These are phyloP conservation scores for Boletus rubescentipes DNA, from an alignment of 768 basidiomycete species.

Conservation along the genomic window DNA sequence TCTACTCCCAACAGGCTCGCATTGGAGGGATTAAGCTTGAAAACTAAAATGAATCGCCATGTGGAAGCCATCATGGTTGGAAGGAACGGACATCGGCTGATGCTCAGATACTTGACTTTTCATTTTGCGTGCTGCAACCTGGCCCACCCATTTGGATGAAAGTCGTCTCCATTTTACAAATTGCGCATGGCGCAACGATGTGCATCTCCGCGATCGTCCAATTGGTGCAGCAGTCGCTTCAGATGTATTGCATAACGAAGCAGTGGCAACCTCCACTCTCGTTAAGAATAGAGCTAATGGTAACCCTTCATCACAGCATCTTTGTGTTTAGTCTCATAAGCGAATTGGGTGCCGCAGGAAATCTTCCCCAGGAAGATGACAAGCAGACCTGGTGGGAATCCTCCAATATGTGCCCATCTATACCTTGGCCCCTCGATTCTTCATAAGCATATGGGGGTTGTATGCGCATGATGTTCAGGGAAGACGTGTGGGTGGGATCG, in stretches of 20 bases:
- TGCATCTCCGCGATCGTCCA: background rate
- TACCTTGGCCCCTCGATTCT: background rate
- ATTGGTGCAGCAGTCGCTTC: background rate
- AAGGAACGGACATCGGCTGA: too few species aligned
- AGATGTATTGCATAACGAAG: background rate
- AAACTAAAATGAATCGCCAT: too few species aligned
- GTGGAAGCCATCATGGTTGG: too few species aligned
- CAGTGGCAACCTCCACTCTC: background rate
- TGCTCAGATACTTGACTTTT: background rate
- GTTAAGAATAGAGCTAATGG: background rate
- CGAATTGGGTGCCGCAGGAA: background rate
- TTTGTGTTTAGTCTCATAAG: background rate
- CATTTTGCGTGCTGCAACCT: background rate
- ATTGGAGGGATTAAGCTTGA: too few species aligned
- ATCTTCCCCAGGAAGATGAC: background rate
- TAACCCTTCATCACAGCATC: background rate
- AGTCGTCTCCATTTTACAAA: background rate
- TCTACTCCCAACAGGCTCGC: too few species aligned
- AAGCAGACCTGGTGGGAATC: background rate
- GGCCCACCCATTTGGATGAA: background rate
- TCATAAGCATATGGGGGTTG: slow-evolving; percentile 1
- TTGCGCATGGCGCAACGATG: background rate
- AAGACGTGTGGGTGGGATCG: background rate
- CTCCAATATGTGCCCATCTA: background rate
- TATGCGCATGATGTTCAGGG: too few species aligned